Base-by-base conservation (phyloP, 768 basidiomycete genomes). In the Podaxis sp. region DNA sequence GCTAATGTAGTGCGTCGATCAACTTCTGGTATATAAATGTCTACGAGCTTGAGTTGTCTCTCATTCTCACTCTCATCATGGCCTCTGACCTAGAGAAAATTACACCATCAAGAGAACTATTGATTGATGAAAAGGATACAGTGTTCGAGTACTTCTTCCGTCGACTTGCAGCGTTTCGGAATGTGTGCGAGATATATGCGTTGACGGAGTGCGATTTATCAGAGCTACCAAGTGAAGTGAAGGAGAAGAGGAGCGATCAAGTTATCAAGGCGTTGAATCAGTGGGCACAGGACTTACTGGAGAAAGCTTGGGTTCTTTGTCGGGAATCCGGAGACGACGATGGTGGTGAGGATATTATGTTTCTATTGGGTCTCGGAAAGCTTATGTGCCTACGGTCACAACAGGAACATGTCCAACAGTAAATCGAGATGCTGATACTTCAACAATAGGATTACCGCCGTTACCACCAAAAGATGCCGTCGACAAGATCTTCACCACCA, bases 231-330 rank as follows among this genome's bases (percentile, higher is more conserved):
- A 24, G 13, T 8, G 64, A 63, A 15, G 11, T 13, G 5, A 61
- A 62, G 17, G 66, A 64, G n/a, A 57, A 54, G 58, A 65, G 60
- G 22, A 65, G 60, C 9, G 68, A 73, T 40, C 70, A 75, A 6
- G 66, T 78, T 59, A 64, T 74, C 19, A 37, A 65, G 17, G 75
- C 76, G 24, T 66, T 85, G 8, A 72, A 82, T 58, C 19, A 52
- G 13, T 85, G 84, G 84, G 78, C 79, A 0, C 78, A 83, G 53
- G 68, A 70, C 2, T 66, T 84, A 15, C 61, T 80, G 3, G 70
- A 77, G 53, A 73, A 80, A 59, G 74, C 80, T 4, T 84, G 80
- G 78, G 66, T 75, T 24, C 77, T 76, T 3, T 83, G 82, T 65
- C 72, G 74, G 17, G 75, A 79, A 61, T 63, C 61, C 29, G 70